Evolutionary conservation across 2,329 filamentous ascomycete species (phyloP), one percentile per base, ranked within the genome.

Genomic region (Aschersonia sp.): DNA sequence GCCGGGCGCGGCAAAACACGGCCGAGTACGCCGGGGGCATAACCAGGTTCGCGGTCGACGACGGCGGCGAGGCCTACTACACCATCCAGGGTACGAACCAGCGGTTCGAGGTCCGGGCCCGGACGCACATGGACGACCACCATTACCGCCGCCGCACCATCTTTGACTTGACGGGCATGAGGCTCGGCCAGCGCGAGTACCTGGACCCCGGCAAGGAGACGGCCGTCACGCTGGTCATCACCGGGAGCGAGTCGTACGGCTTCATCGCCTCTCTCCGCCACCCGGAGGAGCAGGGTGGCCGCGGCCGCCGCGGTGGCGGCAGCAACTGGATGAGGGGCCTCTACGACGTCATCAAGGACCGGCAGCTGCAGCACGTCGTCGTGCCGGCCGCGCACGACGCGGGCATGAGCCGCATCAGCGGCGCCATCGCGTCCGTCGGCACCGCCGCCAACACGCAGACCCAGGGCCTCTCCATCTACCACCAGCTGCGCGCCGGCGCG

Each of bases 321-420:
- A 55, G 56, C 33, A 56, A 57, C 49, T 65, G 62, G 62, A 65
- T 65, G 63, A 55, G 51, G 35, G 48, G 49, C 5, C 54, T 64
- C 8, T 60, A 62, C 49, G 48, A 60, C 14, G 56, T 58, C 3
- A 64, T 65, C 50, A 57, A 58, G 39, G 57, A 61, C 50, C 63
- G 70, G 9, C 63, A 62, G 1, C 55, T 74, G 0, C 65, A 66
- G 46, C 63, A 72, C 32, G 60, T 74, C 14, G 62, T 67, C 45
- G 67, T 75, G 61, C 70, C 70, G 0, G 71, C 70, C 7, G 64
- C 68, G 4, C 70, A 75, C 50, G 68, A 73, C 49, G 61, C 69
- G 0, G 71, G 69, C n/a, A 73, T 75, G 69, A 65, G 61, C 30
- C 59, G 51, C 1, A 68, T 69, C 50, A 64, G 57, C 11, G 48